Base-by-base conservation (phyloP, 208 protist species). In the Tritrichomonas foetus region DNA sequence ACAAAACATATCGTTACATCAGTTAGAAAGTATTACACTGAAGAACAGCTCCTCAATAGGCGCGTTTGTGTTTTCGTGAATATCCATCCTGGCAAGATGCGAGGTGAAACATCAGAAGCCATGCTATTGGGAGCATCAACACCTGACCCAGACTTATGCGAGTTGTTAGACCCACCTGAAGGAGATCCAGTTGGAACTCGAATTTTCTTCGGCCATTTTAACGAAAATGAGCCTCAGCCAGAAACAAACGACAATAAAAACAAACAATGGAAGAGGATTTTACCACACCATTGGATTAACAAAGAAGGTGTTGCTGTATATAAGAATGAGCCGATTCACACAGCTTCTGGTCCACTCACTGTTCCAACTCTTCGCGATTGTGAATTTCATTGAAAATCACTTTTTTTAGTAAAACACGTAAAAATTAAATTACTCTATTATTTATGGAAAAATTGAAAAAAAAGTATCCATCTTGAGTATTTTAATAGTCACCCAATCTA, bases 361-460 rank as follows among this genome's bases (percentile, higher is more conserved):
- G 74, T 82, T 49, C 74, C 74, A 44, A 82, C 33, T 30, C 33
- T 82, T 8, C 1, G 74, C 20, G 41, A 82, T 39, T 82, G 74
- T 41, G 74, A 82, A 50, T 82, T 82, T 30, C 74, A 82, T 82
- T 82, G 25, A 82, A n/a, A n/a, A n/a, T n/a, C n/a, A n/a, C n/a
- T n/a, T n/a, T n/a, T n/a, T n/a, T n/a, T n/a, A n/a, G n/a, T n/a
- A n/a, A n/a, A n/a, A n/a, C n/a, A n/a, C n/a, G n/a, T n/a, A n/a
- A n/a, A n/a, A n/a, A n/a, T n/a, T n/a, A n/a, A n/a, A n/a, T n/a
- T n/a, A n/a, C n/a, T n/a, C n/a, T n/a, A n/a, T n/a, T n/a, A n/a
- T n/a, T n/a, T n/a, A n/a, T n/a, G n/a, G n/a, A n/a, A n/a, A n/a
- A n/a, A n/a, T n/a, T n/a, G n/a, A n/a, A n/a, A n/a, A n/a, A n/a